These are phyloP conservation scores for Thuidium tamariscinum DNA, from an alignment of 225 moss, liverwort and hornwort genomes.

Conservation along the genomic window DNA sequence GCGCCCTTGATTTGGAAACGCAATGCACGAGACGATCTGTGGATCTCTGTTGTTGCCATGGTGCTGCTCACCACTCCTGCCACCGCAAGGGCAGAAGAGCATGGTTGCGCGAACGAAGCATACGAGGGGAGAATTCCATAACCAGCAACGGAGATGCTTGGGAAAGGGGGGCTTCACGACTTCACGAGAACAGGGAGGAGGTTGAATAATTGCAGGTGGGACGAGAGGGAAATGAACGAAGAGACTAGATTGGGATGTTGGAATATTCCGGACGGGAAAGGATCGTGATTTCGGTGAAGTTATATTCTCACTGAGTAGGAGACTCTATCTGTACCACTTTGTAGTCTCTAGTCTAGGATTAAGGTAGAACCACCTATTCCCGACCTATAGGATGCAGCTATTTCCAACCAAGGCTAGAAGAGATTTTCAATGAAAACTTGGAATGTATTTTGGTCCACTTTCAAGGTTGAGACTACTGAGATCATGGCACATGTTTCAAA, in stretches of 20 bases:
- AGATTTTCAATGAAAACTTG: no score
- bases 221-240: neutral
- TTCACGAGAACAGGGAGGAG: neutral
- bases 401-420: no score
- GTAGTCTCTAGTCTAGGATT: neutral
- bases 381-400: no score
- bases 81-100: neutral
- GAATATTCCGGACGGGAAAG: neutral
- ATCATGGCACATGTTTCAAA: no score
- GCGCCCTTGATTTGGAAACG: constrained; percentile 25
- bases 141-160: neutral
- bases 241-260: neutral
- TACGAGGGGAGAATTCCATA: neutral
- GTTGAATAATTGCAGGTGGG: neutral
- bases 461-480: no score
- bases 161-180: neutral
- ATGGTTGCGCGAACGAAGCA: neutral
- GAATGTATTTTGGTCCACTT: no score
- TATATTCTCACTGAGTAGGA: neutral
- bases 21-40: neutral
- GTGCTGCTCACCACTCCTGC: neutral
- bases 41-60: neutral
- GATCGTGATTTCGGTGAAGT: neutral
- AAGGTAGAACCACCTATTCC: no score
- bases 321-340: neutral